phyloP scores from a whole-genome alignment of 169 alveolate species.

The Cyclospora cayetanensis region DNA sequence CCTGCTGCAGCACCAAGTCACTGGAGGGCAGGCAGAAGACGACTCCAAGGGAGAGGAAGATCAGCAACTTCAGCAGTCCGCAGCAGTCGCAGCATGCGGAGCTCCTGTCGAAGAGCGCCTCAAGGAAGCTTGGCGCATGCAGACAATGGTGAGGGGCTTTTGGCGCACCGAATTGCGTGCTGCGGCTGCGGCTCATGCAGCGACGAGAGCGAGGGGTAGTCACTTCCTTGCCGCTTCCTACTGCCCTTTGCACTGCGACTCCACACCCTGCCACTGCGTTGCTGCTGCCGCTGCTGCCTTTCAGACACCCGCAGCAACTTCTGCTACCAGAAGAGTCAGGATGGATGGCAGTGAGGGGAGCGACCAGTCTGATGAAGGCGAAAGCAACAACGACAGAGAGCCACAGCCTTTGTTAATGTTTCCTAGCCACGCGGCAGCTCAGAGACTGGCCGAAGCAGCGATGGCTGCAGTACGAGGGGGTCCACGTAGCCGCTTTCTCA shows the following conservation, averaged over 20 bases:
- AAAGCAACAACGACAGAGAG: constrained; percentile 23
- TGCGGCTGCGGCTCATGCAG: not conserved
- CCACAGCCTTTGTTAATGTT: not conserved
- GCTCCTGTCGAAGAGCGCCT: not conserved
- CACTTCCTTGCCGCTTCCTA: too few species aligned
- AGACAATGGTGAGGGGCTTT: too few species aligned
- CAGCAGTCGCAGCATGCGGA: not conserved
- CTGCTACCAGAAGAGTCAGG: constrained; percentile 83
- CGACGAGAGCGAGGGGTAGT: too few species aligned
- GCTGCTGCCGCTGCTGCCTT: constrained; percentile 75
- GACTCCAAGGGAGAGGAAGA: not conserved
- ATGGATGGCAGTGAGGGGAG: constrained; percentile 89
- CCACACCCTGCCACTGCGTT: too few species aligned
- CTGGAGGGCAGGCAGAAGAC: not conserved
- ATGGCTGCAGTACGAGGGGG: not conserved
- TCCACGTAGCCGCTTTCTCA: not conserved
- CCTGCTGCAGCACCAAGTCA: not conserved
- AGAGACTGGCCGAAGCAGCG: not conserved
- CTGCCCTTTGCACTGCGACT: too few species aligned
- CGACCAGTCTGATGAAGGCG: constrained; percentile 84
- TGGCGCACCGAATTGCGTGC: too few species aligned
- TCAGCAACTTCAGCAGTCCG: not conserved
- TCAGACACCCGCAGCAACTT: constrained; percentile 85
- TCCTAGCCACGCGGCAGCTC: not conserved
- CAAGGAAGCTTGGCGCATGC: not conserved